phyloP scores from a whole-genome alignment of 306 rosid species.

The Castanea crenata region DNA sequence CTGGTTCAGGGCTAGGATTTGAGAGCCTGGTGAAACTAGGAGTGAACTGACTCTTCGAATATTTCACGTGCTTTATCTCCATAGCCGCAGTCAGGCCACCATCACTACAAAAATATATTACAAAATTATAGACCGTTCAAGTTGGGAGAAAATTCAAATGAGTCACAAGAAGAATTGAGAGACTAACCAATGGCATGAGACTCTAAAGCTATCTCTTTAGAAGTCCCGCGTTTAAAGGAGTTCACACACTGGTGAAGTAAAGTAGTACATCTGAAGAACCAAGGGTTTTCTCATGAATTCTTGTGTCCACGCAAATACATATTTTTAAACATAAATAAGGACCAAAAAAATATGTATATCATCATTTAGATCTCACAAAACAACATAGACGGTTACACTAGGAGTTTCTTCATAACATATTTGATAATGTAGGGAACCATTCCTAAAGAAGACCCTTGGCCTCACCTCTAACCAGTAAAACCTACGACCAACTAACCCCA shows the following conservation, averaged over 20 bases:
- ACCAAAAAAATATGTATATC: not conserved
- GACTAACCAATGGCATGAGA: conserved; percentile 74
- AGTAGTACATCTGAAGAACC: conserved; percentile 70
- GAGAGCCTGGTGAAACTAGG: conserved; percentile 66
- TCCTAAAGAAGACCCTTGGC: too few relatives aligned
- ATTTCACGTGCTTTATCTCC: conserved; percentile 80
- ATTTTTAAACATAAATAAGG: not conserved
- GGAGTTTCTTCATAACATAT: not conserved
- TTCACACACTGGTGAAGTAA: conserved; percentile 77
- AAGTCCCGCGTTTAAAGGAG: conserved; percentile 74
- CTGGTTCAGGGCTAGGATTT: conserved; percentile 51
- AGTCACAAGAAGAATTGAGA: conserved; percentile 12
- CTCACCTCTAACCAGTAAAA: too few relatives aligned
- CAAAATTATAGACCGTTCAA: conserved; percentile 2
- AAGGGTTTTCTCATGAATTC: not conserved
- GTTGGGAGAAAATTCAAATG: not conserved
- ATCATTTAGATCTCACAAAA: not conserved
- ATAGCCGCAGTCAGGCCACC: conserved; percentile 78
- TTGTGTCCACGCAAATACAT: not conserved
- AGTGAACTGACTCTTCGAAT: conserved; percentile 55
- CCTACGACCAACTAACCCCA: too few relatives aligned
- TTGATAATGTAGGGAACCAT: too few relatives aligned
- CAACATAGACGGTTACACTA: not conserved
- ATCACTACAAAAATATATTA: conserved; percentile 45
- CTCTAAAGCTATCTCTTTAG: conserved; percentile 77